A percentile compares a stretch with the other conserved stretches of the same genome.
Evolutionary conservation across 2,329 filamentous ascomycete species (phyloP).

Genomic region (Aspergillus sp.): DNA sequence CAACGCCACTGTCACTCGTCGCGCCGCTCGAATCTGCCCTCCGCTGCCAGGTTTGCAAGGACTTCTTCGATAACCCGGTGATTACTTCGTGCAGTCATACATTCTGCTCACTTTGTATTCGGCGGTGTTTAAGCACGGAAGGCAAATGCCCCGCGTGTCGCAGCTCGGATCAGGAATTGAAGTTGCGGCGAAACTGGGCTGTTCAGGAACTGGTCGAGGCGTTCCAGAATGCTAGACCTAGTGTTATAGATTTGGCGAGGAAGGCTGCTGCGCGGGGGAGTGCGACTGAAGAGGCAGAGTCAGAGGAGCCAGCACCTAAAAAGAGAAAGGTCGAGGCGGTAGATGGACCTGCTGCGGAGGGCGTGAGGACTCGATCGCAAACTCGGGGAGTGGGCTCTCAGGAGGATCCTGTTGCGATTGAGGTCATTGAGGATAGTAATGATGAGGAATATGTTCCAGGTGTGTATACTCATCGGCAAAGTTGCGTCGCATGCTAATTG

Average conservation of each 20-base stretch:
- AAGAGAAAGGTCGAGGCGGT: slow-evolving; percentile 41
- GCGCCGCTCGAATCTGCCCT: slow-evolving; percentile 73
- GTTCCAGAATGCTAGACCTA: slow-evolving; percentile 67
- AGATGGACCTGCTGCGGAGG: slow-evolving; percentile 37
- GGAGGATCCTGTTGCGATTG: slow-evolving; percentile 17
- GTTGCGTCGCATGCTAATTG: background rate
- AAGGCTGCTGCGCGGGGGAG: slow-evolving; percentile 54
- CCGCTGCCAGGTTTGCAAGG: slow-evolving; percentile 96
- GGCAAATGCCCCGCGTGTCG: slow-evolving; percentile 88
- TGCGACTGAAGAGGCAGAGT: slow-evolving; percentile 46
- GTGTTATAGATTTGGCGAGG: slow-evolving; percentile 66
- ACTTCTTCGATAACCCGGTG: slow-evolving; percentile 93
- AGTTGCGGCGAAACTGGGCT: slow-evolving; percentile 79
- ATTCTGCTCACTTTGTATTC: slow-evolving; percentile 95
- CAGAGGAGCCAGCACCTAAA: slow-evolving; percentile 32
- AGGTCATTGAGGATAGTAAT: slow-evolving; percentile 45
- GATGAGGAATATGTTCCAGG: slow-evolving; percentile 43
- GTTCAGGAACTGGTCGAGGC: slow-evolving; percentile 81
- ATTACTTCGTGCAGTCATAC: slow-evolving; percentile 94
- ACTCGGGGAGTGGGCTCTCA: slow-evolving; percentile 23
- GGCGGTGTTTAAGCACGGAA: slow-evolving; percentile 77
- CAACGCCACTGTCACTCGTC: slow-evolving; percentile 47
- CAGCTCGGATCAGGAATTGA: slow-evolving; percentile 75
- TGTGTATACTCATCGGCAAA: slow-evolving; percentile 20
- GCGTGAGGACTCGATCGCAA: slow-evolving; percentile 40